Conservation (phyloP, 768 basidiomycete genomes). For the Termitomyces sp. region DNA sequence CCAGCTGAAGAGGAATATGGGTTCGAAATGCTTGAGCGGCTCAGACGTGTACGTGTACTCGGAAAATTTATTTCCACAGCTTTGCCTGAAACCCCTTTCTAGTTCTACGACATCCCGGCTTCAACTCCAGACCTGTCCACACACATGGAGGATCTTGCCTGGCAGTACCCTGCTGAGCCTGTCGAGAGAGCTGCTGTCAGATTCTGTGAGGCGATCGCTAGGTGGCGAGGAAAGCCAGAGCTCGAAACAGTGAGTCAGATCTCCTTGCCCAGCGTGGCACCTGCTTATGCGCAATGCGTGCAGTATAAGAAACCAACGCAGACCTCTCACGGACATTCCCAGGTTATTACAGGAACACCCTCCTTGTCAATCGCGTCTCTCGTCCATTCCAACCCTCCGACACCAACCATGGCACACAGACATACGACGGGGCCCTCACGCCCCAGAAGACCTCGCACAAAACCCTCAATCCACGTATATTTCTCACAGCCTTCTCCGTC, state of each 20-base stretch:
- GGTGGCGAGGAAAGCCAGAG: conserved; percentile 83
- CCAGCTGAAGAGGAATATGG: conserved; percentile 69
- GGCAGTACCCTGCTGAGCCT: conserved; percentile 78
- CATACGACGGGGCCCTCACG: conserved; percentile 12
- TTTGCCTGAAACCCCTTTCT: conserved; percentile 4
- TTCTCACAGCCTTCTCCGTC: conserved; percentile 28
- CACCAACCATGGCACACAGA: conserved; percentile 37
- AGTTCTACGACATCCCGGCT: conserved; percentile 77
- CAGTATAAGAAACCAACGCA: conserved; percentile 52
- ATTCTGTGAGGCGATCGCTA: conserved; percentile 77
- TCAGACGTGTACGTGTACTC: conserved; percentile 53
- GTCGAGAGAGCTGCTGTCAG: conserved; percentile 73
- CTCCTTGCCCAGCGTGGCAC: conserved; percentile 15
- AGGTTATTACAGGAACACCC: conserved; percentile 27
- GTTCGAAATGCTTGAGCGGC: conserved; percentile 66
- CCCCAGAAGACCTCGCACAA: conserved; percentile 17
- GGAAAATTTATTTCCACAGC: background rate
- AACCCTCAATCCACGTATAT: conserved; percentile 44
- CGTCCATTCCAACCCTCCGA: conserved; percentile 66
- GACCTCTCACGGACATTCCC: conserved; percentile 22
- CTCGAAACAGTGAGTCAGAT: conserved; percentile 58
- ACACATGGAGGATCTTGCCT: conserved; percentile 75
- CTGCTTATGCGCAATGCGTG: conserved; percentile 21
- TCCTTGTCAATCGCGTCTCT: conserved; percentile 60
- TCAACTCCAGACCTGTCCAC: conserved; percentile 71